These are phyloP conservation scores for Starmerella vitae DNA, from an alignment of 805 yeast species.

Conservation along the genomic window DNA sequence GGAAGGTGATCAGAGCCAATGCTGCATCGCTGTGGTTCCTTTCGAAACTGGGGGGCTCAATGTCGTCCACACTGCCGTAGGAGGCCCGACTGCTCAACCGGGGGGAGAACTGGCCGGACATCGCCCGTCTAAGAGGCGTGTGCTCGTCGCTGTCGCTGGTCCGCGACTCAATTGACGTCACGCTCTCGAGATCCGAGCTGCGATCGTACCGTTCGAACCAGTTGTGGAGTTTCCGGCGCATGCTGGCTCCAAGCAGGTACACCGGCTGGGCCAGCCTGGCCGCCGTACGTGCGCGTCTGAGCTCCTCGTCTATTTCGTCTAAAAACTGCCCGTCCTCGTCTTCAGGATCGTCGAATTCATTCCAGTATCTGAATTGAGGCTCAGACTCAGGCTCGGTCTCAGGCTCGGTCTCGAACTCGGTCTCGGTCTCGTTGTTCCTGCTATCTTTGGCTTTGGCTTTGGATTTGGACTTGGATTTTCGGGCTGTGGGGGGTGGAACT, in stretches of 20 bases:
- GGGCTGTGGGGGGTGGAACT: not conserved
- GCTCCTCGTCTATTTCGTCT: conserved; percentile 27
- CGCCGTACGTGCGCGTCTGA: conserved; percentile 25
- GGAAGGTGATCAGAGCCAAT: conserved; percentile 33
- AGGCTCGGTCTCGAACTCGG: not conserved
- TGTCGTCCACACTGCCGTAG: conserved; percentile 7
- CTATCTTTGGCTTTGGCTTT: not conserved
- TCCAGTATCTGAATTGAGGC: conserved; percentile 38
- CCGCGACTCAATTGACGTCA: not conserved
- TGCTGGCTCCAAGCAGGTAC: conserved; percentile 20
- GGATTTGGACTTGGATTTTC: not conserved
- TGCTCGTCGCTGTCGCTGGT: conserved; percentile 4
- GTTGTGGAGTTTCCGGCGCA: conserved; percentile 15
- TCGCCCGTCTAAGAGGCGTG: not conserved
- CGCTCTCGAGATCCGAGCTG: not conserved
- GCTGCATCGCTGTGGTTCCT: conserved; percentile 31
- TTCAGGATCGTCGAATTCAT: conserved; percentile 51
- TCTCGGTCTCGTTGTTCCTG: not conserved
- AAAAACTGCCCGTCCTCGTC: conserved; percentile 27
- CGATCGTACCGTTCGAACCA: conserved; percentile 9
- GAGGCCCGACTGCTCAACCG: conserved; percentile 7
- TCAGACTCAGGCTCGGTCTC: too few species aligned
- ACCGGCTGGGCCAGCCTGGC: conserved; percentile 24
- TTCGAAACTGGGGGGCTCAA: conserved; percentile 4
- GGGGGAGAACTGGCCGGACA: conserved; percentile 14